Conservation (phyloP, 2,329 filamentous ascomycete genomes). For the Cytospora leucostoma region DNA sequence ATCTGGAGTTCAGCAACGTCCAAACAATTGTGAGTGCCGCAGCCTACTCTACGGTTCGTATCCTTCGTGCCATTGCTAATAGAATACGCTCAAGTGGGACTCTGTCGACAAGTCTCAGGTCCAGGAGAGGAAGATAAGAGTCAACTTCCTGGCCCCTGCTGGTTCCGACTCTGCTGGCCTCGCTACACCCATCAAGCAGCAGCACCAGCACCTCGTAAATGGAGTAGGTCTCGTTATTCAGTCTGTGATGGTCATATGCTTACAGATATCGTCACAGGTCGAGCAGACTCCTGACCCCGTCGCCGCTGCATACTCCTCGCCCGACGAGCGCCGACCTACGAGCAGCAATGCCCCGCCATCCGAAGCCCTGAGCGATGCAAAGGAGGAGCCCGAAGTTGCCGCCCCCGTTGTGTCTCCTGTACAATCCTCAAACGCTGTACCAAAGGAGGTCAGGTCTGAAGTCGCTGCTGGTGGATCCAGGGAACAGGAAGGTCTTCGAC, state of each 20-base stretch:
- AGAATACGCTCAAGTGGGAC: slow-evolving; percentile 64
- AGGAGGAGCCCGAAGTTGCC: slow-evolving; percentile 28
- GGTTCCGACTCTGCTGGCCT: slow-evolving; percentile 43
- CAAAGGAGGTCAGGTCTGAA: slow-evolving; percentile 46
- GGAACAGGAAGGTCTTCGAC: slow-evolving; percentile 72
- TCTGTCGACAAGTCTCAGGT: slow-evolving; percentile 76
- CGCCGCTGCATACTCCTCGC: slow-evolving; percentile 37
- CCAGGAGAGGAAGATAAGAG: slow-evolving; percentile 93
- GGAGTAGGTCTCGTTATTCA: slow-evolving; percentile 32
- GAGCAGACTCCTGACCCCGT: slow-evolving; percentile 38
- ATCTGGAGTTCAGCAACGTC: slow-evolving; percentile 82
- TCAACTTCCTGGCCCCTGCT: slow-evolving; percentile 74
- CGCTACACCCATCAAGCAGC: slow-evolving; percentile 36
- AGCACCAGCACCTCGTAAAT: slow-evolving; percentile 31
- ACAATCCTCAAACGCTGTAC: slow-evolving; percentile 29
- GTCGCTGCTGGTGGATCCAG: slow-evolving; percentile 70
- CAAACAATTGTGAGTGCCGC: slow-evolving; percentile 72
- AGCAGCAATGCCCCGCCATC: slow-evolving; percentile 28
- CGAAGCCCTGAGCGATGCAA: slow-evolving; percentile 29
- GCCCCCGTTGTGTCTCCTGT: slow-evolving; percentile 30
- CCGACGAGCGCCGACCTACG: slow-evolving; percentile 32
- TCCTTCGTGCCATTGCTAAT: slow-evolving; percentile 29
- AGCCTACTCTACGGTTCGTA: too few species aligned
- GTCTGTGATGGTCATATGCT: slow-evolving; percentile 3
- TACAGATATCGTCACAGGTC: slow-evolving; percentile 29